These are phyloP conservation scores for Solanum ossicruentum DNA, from an alignment of 257 asterid species.

Conservation along the genomic window DNA sequence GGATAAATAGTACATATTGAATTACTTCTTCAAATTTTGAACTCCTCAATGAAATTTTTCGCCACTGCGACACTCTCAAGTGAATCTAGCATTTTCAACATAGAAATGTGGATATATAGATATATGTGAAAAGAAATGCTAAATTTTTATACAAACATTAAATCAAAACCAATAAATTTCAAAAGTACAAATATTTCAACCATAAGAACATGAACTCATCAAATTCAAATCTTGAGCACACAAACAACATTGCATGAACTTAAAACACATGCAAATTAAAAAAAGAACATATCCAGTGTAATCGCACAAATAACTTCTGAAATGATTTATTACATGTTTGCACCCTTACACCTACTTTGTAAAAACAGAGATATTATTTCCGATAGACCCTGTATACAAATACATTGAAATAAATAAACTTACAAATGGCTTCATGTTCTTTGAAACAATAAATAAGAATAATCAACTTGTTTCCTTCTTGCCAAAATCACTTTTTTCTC, in stretches of 20 bases:
- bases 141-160: background rate
- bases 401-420: background rate
- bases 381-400: background rate
- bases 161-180: background rate
- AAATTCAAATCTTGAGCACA: background rate
- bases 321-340: too few relatives aligned
- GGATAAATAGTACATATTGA: too few relatives aligned
- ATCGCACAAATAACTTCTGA: background rate
- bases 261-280: background rate
- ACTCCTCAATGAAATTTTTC: background rate
- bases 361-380: background rate
- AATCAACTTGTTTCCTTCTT: background rate
- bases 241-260: background rate
- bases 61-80: background rate
- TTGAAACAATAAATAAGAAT: background rate
- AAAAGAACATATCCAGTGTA: background rate
- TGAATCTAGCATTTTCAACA: background rate
- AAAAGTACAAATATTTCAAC: background rate
- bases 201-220: background rate
- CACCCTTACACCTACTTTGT: background rate
- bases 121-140: background rate
- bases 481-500: background rate
- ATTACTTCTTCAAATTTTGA: background rate
- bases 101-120: background rate
- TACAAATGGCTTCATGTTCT: slow-evolving; percentile 14